phyloP scores from a whole-genome alignment of 1,284 basidiomycete species.

The Papiliotrema nemorosa region DNA sequence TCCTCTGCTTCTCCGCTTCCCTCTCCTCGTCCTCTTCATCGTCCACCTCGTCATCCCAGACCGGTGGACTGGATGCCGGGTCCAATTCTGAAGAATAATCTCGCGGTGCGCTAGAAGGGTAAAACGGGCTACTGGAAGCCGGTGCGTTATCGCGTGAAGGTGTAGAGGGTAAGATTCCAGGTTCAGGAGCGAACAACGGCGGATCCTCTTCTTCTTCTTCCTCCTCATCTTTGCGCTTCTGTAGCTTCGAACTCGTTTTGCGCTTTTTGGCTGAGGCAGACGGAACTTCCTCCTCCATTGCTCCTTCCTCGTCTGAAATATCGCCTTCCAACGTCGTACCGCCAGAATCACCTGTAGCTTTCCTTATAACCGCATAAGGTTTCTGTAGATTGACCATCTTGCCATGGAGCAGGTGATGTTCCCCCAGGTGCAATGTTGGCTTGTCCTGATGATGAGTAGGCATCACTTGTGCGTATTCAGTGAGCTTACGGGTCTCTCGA shows the following conservation, averaged over 20 bases:
- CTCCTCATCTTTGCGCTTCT: slow-evolving; percentile 8
- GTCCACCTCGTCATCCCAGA: slow-evolving; percentile 13
- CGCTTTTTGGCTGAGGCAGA: neutral
- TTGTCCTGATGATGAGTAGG: slow-evolving; percentile 58
- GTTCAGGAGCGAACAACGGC: slow-evolving; percentile 26
- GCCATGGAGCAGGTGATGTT: slow-evolving; percentile 81
- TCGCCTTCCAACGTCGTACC: slow-evolving; percentile 11
- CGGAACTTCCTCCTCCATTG: slow-evolving; percentile 14
- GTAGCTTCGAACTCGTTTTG: neutral
- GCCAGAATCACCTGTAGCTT: slow-evolving; percentile 4
- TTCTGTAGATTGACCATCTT: slow-evolving; percentile 71
- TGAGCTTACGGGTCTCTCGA: slow-evolving; percentile 44
- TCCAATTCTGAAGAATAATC: slow-evolving; percentile 48
- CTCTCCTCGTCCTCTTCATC: slow-evolving; percentile 9
- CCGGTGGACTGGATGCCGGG: slow-evolving; percentile 20
- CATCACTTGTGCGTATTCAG: neutral
- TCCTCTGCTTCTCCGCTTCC: slow-evolving; percentile 4
- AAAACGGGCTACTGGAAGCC: slow-evolving; percentile 14
- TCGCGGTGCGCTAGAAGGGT: slow-evolving; percentile 17
- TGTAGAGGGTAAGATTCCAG: slow-evolving; percentile 12
- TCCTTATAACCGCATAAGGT: slow-evolving; percentile 63
- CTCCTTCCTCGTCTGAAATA: slow-evolving; percentile 9
- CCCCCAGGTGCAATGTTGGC: slow-evolving; percentile 72
- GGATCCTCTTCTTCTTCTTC: slow-evolving; percentile 25
- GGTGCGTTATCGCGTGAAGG: neutral